Base-by-base conservation (phyloP, 768 basidiomycete genomes). In the Leccinellum luteum region DNA sequence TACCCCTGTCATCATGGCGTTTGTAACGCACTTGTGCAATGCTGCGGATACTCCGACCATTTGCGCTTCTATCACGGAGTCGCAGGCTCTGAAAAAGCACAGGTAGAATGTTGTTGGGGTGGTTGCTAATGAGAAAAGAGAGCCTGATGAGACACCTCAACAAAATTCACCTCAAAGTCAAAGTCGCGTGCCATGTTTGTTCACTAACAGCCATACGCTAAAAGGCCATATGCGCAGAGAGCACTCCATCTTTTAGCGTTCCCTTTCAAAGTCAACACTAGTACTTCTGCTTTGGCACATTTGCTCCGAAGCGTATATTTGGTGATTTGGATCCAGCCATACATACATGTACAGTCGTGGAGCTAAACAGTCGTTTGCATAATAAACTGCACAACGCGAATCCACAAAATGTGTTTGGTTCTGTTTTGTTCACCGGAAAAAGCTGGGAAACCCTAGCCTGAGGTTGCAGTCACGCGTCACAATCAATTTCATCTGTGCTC, bases 101-200 rank as follows among this genome's bases (percentile, higher is more conserved):
- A 0, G 0, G 0, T 73, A 13, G 30, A 0, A 1, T 72, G 70
- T 9, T 25, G 7, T 30, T 73, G 70, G 70, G 4, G 9, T 17
- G 48, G 35, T 8, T 73, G 70, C 28, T 48, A 0, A 66, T 72
- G 68, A 73, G 59, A 19, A 72, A 52, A 41, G 70, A 72, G 56
- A 70, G 72, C 21, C 27, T 72, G 14, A 30, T 55, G 30, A 60
- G 72, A 15, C 70, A 73, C 17, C 48, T 72, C 17, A 61, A 61
- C 25, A 72, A 72, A 41, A 58, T 27, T 30, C 70, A 72, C 23
- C 60, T 72, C 21, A 55, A 58, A 48, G 34, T 48, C 27, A 63
- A 17, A 41, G 54, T 60, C 31, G 0, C 6, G 5, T 71, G 69
- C 52, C 15, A 15, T 6, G 35, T 14, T 17, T 73, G 70, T 71